phyloP scores from a whole-genome alignment of 2,329 filamentous ascomycete species.

The Colletotrichum sp. region DNA sequence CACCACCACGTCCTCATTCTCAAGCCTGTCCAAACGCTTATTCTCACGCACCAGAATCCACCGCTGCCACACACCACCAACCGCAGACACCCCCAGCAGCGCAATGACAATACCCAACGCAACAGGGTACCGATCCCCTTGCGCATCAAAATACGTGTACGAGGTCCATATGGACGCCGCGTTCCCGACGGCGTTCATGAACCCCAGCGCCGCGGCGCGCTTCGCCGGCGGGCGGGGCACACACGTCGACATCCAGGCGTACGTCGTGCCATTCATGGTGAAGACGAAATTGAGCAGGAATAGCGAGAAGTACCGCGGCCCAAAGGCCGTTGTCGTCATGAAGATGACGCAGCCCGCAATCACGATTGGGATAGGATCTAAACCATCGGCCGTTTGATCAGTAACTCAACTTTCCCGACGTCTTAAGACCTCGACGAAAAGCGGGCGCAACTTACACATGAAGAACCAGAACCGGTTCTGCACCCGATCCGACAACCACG shows the following conservation, averaged over 20 bases:
- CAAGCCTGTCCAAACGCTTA: not conserved
- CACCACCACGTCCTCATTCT: not conserved
- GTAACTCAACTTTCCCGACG: not conserved
- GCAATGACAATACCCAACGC: not conserved
- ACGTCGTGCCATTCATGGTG: constrained; percentile 54
- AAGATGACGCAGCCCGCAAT: constrained; percentile 58
- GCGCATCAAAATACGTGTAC: not conserved
- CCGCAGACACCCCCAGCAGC: not conserved
- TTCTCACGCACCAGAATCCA: not conserved
- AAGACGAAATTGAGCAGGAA: constrained; percentile 63
- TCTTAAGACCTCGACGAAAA: too few relatives aligned
- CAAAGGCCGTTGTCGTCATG: constrained; percentile 56
- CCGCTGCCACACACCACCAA: not conserved
- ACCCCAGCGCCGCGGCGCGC: constrained; percentile 40
- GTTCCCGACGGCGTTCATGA: not conserved
- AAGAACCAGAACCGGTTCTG: not conserved
- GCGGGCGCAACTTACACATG: not conserved
- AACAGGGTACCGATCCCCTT: not conserved
- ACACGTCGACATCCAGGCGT: constrained; percentile 54
- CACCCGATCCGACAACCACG: not conserved
- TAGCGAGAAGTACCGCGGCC: constrained; percentile 59
- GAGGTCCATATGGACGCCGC: not conserved
- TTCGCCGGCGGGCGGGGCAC: constrained; percentile 59
- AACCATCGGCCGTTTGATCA: not conserved
- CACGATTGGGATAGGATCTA: constrained; percentile 52